These are phyloP conservation scores for Mycena capillaripes DNA, from an alignment of 768 basidiomycete genomes.

Conservation along the genomic window DNA sequence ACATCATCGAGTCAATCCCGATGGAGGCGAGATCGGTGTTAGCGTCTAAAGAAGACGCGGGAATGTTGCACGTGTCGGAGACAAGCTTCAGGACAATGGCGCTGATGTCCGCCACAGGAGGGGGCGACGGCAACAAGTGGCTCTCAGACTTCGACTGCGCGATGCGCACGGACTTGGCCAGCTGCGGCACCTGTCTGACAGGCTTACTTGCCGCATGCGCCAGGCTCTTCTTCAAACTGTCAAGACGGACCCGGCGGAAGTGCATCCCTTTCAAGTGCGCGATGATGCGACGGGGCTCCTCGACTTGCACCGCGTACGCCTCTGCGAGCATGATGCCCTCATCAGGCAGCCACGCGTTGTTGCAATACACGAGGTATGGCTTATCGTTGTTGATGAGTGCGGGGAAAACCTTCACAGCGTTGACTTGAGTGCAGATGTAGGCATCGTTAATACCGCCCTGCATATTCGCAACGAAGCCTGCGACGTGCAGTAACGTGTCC, in stretches of 20 bases:
- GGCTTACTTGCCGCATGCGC: constrained; percentile 46
- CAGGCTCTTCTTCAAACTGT: constrained; percentile 63
- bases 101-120: constrained; percentile 39
- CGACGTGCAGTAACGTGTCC: constrained; percentile 77
- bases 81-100: constrained; percentile 52
- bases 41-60: background rate
- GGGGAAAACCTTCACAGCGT: constrained; percentile 61
- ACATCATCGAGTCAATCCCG: constrained; percentile 76
- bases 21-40: constrained; percentile 55
- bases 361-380: constrained; percentile 67
- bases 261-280: constrained; percentile 69
- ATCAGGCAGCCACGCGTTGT: constrained; percentile 56
- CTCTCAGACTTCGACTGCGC: too few species aligned
- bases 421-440: constrained; percentile 74
- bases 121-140: constrained; percentile 1
- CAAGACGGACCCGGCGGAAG: constrained; percentile 70
- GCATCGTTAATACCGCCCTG: constrained; percentile 64
- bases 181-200: background rate
- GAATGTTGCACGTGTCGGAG: constrained; percentile 57
- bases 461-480: constrained; percentile 79
- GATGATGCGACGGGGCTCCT: constrained; percentile 57
- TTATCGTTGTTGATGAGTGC: constrained; percentile 55
- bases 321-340: constrained; percentile 65
- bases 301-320: constrained; percentile 61
- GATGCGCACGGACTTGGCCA: background rate